Evolutionary conservation across 331 rosid genomes (phyloP).

Genomic region (Quercus tomentella): DNA sequence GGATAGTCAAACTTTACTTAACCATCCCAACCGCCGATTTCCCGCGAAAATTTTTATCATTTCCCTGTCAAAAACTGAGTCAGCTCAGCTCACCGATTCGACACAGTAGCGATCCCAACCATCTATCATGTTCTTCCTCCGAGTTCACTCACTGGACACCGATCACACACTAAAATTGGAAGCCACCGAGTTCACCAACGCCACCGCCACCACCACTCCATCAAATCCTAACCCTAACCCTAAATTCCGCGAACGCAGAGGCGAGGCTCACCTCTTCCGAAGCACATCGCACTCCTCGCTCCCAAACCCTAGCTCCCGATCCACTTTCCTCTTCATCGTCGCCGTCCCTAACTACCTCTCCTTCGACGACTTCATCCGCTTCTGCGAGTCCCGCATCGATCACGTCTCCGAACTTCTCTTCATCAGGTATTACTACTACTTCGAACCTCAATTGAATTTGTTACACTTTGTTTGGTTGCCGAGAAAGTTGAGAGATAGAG

Average conservation of each 20-base stretch:
- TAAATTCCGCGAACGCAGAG: slow-evolving; percentile 69
- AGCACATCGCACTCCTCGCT: slow-evolving; percentile 40
- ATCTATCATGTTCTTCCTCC: slow-evolving; percentile 65
- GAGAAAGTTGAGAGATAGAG: not conserved
- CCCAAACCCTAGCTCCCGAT: slow-evolving; percentile 51
- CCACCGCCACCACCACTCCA: slow-evolving; percentile 12
- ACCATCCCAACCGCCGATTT: not conserved
- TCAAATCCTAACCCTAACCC: slow-evolving; percentile 25
- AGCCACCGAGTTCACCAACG: slow-evolving; percentile 28
- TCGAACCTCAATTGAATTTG: not conserved
- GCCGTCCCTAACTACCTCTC: slow-evolving; percentile 90
- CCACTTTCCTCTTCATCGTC: slow-evolving; percentile 61
- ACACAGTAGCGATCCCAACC: not conserved
- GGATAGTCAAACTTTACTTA: too few species aligned
- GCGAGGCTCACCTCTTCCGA: slow-evolving; percentile 71
- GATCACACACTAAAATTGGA: slow-evolving; percentile 42
- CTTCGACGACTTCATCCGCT: slow-evolving; percentile 67
- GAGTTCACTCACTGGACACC: slow-evolving; percentile 83
- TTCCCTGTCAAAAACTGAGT: not conserved
- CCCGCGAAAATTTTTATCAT: not conserved
- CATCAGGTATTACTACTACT: slow-evolving; percentile 43
- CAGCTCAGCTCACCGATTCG: slow-evolving; percentile 9
- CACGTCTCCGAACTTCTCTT: slow-evolving; percentile 62
- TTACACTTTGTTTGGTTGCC: not conserved
- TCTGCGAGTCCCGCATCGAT: slow-evolving; percentile 62